Evolutionary conservation across 805 yeast species (phyloP), one percentile per base, ranked within the genome.

Genomic region (Kregervanrija pseudodelftensis): DNA sequence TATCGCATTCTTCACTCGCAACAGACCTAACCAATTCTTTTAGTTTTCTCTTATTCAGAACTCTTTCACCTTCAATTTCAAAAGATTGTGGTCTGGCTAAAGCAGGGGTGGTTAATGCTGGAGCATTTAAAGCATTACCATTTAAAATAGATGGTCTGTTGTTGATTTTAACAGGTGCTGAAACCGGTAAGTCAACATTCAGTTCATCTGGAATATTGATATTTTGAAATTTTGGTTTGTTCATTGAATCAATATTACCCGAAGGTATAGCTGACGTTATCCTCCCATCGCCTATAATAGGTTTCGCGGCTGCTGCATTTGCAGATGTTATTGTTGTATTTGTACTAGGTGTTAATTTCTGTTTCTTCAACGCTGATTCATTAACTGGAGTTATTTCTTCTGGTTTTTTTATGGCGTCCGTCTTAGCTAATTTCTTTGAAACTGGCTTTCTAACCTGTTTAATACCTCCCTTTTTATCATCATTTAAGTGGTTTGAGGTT

Each of bases 1-100:
- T 85, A 59, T 91, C 97, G 36, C 95, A 96, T 61, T 83, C 93
- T 60, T 85, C 91, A 2, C 82, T 77, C 7, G 90, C 93, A 12
- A 82, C 85, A 2, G 86, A 79, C 58, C 80, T 79, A 7, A 93
- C 93, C 48, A 93, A 72, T 60, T 93, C 99, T 50, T 85, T 76
- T 52, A 93, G 72, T 61, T 93, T 93, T 42, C 99, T 73, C 63
- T 93, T 93, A 35, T 93, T 83, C 59, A 93, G 69, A 1, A 90
- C 95, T 28, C 96, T 67, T 40, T 85, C 88, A 8, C 86, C 83
- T 49, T 80, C 86, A 53, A 87, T 69, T 56, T 89, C 96, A 59
- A 84, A 86, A 4, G 84, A 79, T 15, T 95, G 96, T 38, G 90
- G 74, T 51, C 80, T 82, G 40, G 79, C 68, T 43, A 81, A 58